Percentiles rank a stretch among this genome's conserved stretches.
Evolutionary conservation across 345 rosid genomes (phyloP).

Genomic region (Atalantia buxifolia): DNA sequence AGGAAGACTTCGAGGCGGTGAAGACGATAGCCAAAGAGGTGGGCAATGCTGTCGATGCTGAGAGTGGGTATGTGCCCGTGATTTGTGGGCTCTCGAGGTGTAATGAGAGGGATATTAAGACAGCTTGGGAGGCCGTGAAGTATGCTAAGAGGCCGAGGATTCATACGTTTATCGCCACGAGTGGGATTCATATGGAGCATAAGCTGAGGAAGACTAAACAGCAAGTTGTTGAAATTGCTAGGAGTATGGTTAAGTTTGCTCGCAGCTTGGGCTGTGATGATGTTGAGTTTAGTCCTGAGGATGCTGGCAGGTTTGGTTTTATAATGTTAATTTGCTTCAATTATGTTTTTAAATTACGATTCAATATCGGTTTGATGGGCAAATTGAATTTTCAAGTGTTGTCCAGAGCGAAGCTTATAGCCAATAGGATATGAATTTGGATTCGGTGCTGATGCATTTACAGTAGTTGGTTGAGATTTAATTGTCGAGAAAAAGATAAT

Average conservation of each 20-base stretch:
- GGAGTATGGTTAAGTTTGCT: conserved; percentile 66
- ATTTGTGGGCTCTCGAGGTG: conserved; percentile 93
- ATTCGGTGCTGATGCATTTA: too few species aligned
- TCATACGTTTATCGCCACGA: conserved; percentile 87
- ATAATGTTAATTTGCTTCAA: not conserved
- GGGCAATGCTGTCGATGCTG: conserved; percentile 61
- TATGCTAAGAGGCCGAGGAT: conserved; percentile 77
- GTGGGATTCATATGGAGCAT: conserved; percentile 75
- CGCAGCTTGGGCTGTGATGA: conserved; percentile 89
- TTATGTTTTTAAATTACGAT: not conserved
- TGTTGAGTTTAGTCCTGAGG: conserved; percentile 94
- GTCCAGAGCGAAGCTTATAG: not conserved
- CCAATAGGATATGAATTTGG: too few species aligned
- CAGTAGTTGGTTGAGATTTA: too few species aligned
- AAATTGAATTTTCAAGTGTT: too few species aligned
- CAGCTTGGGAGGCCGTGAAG: conserved; percentile 93
- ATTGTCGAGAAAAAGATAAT: too few species aligned
- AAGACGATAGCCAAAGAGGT: conserved; percentile 64
- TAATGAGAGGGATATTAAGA: conserved; percentile 64
- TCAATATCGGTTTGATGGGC: not conserved
- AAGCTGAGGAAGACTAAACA: conserved; percentile 72
- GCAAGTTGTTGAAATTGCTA: conserved; percentile 73
- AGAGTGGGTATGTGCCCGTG: conserved; percentile 76
- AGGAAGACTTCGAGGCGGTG: conserved; percentile 91
- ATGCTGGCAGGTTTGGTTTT: conserved; percentile 71